Conservation (phyloP, 139 green algal genomes). For the Pycnococcus provasolii region DNA sequence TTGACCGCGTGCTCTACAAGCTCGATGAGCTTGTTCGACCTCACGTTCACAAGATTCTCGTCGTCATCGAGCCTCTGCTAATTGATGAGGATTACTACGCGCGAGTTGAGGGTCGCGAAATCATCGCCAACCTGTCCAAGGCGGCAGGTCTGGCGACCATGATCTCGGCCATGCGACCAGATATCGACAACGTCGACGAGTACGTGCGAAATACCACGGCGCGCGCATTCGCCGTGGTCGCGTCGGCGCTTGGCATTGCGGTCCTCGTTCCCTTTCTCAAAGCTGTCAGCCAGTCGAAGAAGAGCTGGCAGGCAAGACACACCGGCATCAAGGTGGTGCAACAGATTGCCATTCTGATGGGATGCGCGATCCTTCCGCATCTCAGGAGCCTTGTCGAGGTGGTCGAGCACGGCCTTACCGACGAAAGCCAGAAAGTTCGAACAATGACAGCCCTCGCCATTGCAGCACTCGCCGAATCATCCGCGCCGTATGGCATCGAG, state of each 20-base stretch:
- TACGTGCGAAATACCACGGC: slow-evolving; percentile 95
- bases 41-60: slow-evolving; percentile 98
- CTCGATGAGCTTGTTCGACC: slow-evolving; percentile 95
- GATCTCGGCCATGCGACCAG: slow-evolving; percentile 81
- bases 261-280: slow-evolving; percentile 96
- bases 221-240: slow-evolving; percentile 79
- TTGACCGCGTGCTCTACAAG: slow-evolving; percentile 91
- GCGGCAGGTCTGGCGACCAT: slow-evolving; percentile 36
- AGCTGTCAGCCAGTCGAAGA: slow-evolving; percentile 93
- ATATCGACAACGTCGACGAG: slow-evolving; percentile 99
- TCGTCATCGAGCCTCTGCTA: slow-evolving; percentile 97
- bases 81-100: slow-evolving; percentile 99
- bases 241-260: slow-evolving; percentile 88
- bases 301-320: slow-evolving; percentile 91
- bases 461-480: slow-evolving; percentile 86
- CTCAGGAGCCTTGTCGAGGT: slow-evolving; percentile 91
- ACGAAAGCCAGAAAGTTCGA: slow-evolving; percentile 66
- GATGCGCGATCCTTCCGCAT: slow-evolving; percentile 94
- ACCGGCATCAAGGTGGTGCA: slow-evolving; percentile 99
- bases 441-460: slow-evolving; percentile 92
- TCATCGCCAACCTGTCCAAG: slow-evolving; percentile 98
- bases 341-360: slow-evolving; percentile 90
- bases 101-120: slow-evolving; percentile 91
- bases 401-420: slow-evolving; percentile 73
- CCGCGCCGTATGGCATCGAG: slow-evolving; percentile 94